phyloP scores from a whole-genome alignment of 1,139 yeast species.

The Nakaseomyces uthaithaninus region DNA sequence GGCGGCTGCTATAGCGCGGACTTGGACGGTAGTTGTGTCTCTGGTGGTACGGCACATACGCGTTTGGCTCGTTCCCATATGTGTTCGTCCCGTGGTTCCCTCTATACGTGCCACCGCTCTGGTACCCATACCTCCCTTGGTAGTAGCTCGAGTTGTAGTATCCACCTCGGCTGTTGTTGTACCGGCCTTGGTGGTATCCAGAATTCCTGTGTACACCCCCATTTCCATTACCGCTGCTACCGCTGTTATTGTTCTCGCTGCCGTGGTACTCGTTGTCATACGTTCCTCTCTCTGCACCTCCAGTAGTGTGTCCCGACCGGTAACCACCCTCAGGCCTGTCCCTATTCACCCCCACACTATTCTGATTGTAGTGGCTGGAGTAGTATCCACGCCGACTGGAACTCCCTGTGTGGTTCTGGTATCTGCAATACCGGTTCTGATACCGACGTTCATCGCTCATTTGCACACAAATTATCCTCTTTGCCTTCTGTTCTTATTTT shows the following conservation, averaged over 20 bases:
- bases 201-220: neutral
- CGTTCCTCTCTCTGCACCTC: too few relatives aligned
- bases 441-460: conserved; percentile 6
- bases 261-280: neutral
- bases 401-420: neutral
- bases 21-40: too few relatives aligned
- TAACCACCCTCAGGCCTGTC: conserved; percentile 4
- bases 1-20: neutral
- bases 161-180: neutral
- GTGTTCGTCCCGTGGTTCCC: too few relatives aligned
- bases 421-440: conserved; percentile 5
- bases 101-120: too few relatives aligned
- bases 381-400: conserved; percentile 3
- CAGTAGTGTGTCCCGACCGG: neutral
- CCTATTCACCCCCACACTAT: conserved; percentile 1
- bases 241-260: neutral
- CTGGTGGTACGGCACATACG: too few relatives aligned
- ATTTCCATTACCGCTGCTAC: neutral
- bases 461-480: neutral
- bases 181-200: neutral
- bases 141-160: too few relatives aligned
- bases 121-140: too few relatives aligned
- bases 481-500: neutral
- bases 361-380: neutral
- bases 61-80: too few relatives aligned